A percentile compares a stretch with the other conserved stretches of the same genome.
These are phyloP conservation scores for Zasmidium cellare DNA, from an alignment of 2,329 filamentous ascomycete genomes.

Conservation along the genomic window DNA sequence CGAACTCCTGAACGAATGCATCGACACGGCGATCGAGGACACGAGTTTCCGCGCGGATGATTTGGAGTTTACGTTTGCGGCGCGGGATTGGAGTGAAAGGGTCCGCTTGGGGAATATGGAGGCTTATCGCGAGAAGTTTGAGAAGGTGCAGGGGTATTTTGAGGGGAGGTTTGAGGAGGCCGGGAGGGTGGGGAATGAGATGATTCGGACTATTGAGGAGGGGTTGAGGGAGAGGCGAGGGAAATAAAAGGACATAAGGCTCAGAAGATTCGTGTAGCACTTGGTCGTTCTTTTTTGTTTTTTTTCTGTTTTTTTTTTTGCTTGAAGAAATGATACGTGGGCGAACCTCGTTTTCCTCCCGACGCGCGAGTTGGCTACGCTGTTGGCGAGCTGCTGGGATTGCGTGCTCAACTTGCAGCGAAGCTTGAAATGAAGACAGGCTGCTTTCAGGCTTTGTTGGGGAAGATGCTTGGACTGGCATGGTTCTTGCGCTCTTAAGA, in stretches of 20 bases:
- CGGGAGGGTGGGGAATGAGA: constrained; percentile 84
- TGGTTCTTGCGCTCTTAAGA: too few relatives aligned
- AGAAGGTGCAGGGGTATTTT: constrained; percentile 88
- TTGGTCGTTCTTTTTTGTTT: too few relatives aligned
- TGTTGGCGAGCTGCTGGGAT: too few relatives aligned
- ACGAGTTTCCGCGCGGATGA: constrained; percentile 93
- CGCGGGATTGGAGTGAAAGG: constrained; percentile 91
- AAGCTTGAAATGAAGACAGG: too few relatives aligned
- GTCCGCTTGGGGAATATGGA: constrained; percentile 91
- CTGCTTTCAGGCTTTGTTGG: too few relatives aligned
- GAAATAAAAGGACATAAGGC: neutral
- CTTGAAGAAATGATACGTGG: too few relatives aligned
- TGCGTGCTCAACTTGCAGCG: too few relatives aligned
- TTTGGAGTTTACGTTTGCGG: constrained; percentile 96
- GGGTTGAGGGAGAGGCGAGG: constrained; percentile 53
- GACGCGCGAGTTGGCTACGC: too few relatives aligned
- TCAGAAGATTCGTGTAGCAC: too few relatives aligned
- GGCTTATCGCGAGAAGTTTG: constrained; percentile 87
- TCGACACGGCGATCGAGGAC: constrained; percentile 84
- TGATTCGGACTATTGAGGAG: constrained; percentile 94
- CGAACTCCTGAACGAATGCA: constrained; percentile 72
- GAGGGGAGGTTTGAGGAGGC: constrained; percentile 86
- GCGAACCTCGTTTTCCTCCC: too few relatives aligned
- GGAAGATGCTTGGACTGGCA: too few relatives aligned
- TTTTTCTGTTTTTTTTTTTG: too few relatives aligned